Base-by-base conservation (phyloP, 1,139 yeast species). In the Pichia sp. region DNA sequence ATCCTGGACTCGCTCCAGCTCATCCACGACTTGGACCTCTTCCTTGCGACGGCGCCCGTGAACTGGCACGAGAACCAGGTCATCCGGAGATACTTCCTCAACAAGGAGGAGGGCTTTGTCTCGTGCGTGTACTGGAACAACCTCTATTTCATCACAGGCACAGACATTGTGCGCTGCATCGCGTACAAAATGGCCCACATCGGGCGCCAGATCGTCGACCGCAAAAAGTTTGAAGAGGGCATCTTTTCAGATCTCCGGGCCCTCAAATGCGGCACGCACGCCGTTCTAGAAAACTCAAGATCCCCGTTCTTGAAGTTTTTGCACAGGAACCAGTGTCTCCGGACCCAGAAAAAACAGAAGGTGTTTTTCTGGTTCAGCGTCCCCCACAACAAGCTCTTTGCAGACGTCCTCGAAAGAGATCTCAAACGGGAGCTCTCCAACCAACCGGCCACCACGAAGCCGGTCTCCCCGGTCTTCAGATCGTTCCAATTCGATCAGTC, bases 361-460 rank as follows among this genome's bases (percentile, higher is more conserved):
- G 98, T 93, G 44, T 93, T 93, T 68, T 90, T 86, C 69, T 93
- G 99, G 99, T 92, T 88, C 69, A 87, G 92, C 66, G 98, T 93
- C 7, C 93, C 95, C 46, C 98, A 93, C 71, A 97, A 93, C 68
- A 85, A 88, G 66, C 73, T 93, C 51, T 92, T 93, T 79, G 84
- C 93, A 3, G 99, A 93, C 70, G 98, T 98, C 0, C 73, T 93
- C 54, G 98, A 92, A 70, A 76, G 99, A 63, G 99, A 93, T 67
- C 73, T 92, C 67, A 90, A 90, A 69, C 85, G 89, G 65, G 97
- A 92, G 64, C 70, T 73, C 49, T 57, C 74, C 40, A 76, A 77
- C 52, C 87, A 82, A 60, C 70, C 71, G 4, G 77, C 89, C 1
- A 84, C 92, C 0, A 85, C 93, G 1, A 72, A 72, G 31, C 79